phyloP scores from a whole-genome alignment of 83 land plant genomes.

The Diphasiastrum complanatum region DNA sequence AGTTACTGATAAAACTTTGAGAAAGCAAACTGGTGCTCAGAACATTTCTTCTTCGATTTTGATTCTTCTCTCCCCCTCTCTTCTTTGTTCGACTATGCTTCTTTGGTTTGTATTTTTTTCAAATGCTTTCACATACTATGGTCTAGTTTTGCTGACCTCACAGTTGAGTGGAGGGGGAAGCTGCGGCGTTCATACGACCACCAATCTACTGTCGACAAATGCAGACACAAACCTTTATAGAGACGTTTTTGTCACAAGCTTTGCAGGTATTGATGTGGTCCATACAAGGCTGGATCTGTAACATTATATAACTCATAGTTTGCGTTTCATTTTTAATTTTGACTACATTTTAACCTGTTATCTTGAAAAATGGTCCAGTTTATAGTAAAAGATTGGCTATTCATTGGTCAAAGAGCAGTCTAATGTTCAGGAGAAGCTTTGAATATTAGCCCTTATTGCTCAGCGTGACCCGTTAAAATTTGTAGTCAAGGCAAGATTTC shows the following conservation, averaged over 20 bases:
- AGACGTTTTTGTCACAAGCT: conserved; percentile 7
- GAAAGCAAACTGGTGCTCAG: neutral
- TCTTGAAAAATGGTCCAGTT: no score
- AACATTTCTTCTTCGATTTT: conserved; percentile 21
- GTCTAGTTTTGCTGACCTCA: conserved; percentile 75
- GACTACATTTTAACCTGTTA: no score
- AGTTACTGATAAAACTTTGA: conserved; percentile 11
- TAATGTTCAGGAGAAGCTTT: no score
- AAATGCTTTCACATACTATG: conserved; percentile 85
- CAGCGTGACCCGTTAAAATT: no score
- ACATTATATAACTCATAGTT: no score
- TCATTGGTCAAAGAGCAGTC: no score
- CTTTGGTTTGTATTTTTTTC: conserved; percentile 81
- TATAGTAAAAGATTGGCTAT: no score
- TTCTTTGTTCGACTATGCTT: conserved; percentile 63
- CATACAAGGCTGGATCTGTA: no score
- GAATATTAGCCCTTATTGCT: no score
- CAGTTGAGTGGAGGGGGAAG: conserved; percentile 40
- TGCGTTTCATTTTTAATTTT: no score
- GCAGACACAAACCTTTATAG: conserved; percentile 1
- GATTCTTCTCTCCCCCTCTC: conserved; percentile 59
- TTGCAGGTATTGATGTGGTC: conserved; percentile 20
- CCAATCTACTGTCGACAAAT: neutral
- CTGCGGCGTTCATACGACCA: conserved; percentile 12
- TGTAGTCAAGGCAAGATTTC: no score